Base-by-base conservation (phyloP, 1,139 yeast species). In the Debaryomyces subglobosus region DNA sequence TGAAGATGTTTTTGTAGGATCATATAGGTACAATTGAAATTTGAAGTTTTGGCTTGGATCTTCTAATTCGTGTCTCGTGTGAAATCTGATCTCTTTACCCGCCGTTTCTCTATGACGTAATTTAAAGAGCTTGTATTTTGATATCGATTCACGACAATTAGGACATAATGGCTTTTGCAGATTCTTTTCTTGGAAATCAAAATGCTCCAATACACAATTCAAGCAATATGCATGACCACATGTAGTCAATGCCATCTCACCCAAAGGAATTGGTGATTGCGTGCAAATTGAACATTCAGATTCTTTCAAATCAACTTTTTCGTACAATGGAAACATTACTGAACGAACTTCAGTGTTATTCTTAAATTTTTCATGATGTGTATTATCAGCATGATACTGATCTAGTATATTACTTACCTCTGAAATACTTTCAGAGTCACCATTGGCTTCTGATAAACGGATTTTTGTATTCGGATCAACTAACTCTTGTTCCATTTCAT, bases 271-370 rank as follows among this genome's bases (percentile, higher is more conserved):
- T 1, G 85, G 82, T 6, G 80, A 81, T 3, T 79, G 74, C 0
- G 95, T 85, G 63, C 98, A 92, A 25, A 92, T 89, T 0, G 96
- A 84, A 60, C 98, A 92, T 63, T 91, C 97, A 1, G 82, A 65
- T 3, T 76, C 77, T n/a, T 67, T 71, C n/a, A 81, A 59, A 4
- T 71, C 67, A n/a, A 66, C 49, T 37, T 54, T 59, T 1, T 54
- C 53, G 45, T 61, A 63, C 18, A 68, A 45, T 39, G 54, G 47
- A 43, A 59, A 76, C 67, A 63, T 71, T 33, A 53, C 53, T 46
- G 64, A 56, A 30, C 66, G 65, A 42, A 68, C 60, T 43, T 64
- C 72, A 27, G 64, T 62, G 44, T 69, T 72, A 54, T 64, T 71
- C 41, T 58, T 53, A 38, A 80, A 69, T 46, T 71, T 77, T 9